Evolutionary conservation across 73 alveolate genomes (phyloP).

Genomic region (Paramecium sexaurelia): DNA sequence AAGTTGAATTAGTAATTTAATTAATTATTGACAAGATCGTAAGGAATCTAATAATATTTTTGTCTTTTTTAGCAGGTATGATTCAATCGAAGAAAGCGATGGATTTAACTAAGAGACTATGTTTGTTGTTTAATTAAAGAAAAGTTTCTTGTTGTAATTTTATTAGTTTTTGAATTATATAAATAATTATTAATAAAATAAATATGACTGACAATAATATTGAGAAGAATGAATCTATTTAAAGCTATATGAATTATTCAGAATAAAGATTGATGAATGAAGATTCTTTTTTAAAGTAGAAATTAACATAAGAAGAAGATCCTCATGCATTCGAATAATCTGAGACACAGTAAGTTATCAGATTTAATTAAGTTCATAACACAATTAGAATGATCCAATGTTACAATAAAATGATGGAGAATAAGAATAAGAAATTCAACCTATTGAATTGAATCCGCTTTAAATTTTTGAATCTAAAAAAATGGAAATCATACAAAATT

Average conservation of each 20-base stretch:
- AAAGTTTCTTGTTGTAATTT: slow-evolving; percentile 41
- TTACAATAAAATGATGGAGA: not conserved
- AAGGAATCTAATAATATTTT: not conserved
- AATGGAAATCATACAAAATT: not conserved
- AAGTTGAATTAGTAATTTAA: slow-evolving; percentile 41
- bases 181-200: not conserved
- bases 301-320: not conserved
- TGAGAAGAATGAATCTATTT: slow-evolving; percentile 27
- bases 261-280: slow-evolving; percentile 28
- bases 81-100: slow-evolving; percentile 51
- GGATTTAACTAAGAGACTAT: slow-evolving; percentile 44
- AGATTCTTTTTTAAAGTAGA: slow-evolving; percentile 5
- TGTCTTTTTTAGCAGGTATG: slow-evolving; percentile 33
- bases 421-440: slow-evolving; percentile 28
- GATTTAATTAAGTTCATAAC: not conserved
- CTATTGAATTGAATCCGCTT: slow-evolving; percentile 12
- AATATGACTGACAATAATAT: slow-evolving; percentile 12
- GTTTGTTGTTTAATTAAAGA: not conserved
- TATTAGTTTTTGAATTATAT: slow-evolving; percentile 29
- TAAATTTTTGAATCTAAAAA: not conserved
- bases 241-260: slow-evolving; percentile 41
- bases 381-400: not conserved
- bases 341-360: not conserved
- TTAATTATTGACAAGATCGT: not conserved
- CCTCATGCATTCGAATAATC: not conserved